Evolutionary conservation across 345 rosid genomes (phyloP).

Genomic region (Stellera chamaejasme): DNA sequence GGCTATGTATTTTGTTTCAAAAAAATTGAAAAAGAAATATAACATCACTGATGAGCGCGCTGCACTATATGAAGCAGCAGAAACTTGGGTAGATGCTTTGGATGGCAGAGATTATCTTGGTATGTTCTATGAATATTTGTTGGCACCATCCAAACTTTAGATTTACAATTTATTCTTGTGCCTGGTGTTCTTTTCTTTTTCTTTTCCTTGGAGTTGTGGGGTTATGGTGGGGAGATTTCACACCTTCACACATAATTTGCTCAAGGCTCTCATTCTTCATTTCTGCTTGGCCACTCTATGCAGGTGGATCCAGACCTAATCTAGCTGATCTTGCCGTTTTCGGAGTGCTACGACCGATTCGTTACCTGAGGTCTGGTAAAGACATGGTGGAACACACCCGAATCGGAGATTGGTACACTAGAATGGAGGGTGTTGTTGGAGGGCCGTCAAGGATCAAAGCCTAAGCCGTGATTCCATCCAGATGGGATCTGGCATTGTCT

Average conservation of each 20-base stretch:
- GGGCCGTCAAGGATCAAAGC: slow-evolving; percentile 36
- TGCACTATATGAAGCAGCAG: slow-evolving; percentile 53
- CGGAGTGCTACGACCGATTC: slow-evolving; percentile 62
- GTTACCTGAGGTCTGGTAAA: slow-evolving; percentile 46
- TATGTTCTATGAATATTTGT: slow-evolving; percentile 10
- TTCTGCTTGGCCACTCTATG: background rate
- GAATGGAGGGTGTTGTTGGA: slow-evolving; percentile 55
- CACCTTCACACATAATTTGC: too few species aligned
- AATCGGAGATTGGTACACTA: slow-evolving; percentile 58
- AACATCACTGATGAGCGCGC: slow-evolving; percentile 64
- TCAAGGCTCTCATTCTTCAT: background rate
- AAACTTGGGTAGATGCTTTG: slow-evolving; percentile 62
- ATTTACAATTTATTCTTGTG: too few species aligned
- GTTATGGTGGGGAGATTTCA: too few species aligned
- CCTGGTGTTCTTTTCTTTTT: too few species aligned
- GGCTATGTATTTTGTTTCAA: slow-evolving; percentile 64
- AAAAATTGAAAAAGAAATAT: slow-evolving; percentile 56
- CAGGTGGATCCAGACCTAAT: slow-evolving; percentile 60
- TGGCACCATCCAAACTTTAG: too few species aligned
- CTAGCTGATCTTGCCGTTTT: slow-evolving; percentile 60
- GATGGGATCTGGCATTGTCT: background rate
- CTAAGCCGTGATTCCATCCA: background rate
- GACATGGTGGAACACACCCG: slow-evolving; percentile 71
- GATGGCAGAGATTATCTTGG: slow-evolving; percentile 54
- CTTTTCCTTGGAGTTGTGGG: too few species aligned